phyloP scores from a whole-genome alignment of 495 filamentous ascomycete genomes.

The Extremus antarcticus region DNA sequence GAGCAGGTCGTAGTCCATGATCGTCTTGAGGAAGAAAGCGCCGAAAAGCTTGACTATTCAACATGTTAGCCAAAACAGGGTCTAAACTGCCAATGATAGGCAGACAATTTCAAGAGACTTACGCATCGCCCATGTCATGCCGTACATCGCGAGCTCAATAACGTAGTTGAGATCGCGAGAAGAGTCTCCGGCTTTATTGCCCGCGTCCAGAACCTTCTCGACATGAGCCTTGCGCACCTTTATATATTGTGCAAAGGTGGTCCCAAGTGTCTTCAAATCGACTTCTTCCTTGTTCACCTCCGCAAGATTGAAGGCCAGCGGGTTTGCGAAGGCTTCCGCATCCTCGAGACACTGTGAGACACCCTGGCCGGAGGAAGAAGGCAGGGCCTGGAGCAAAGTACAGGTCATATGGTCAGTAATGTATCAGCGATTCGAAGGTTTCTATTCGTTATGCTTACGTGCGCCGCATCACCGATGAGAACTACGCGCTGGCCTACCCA shows the following conservation, averaged over 20 bases:
- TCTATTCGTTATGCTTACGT: not conserved
- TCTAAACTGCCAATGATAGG: not conserved
- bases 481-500: not conserved
- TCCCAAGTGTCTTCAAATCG: not conserved
- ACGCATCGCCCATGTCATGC: not conserved
- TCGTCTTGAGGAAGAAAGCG: conserved; percentile 1
- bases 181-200: not conserved
- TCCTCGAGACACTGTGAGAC: not conserved
- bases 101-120: not conserved
- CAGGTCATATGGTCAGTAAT: not conserved
- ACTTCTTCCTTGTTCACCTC: not conserved
- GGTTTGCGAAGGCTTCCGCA: not conserved
- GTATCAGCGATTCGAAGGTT: too few species aligned
- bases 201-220: not conserved
- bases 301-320: not conserved
- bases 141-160: not conserved
- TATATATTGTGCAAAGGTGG: not conserved
- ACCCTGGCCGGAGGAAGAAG: not conserved
- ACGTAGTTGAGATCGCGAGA: not conserved
- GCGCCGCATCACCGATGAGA: not conserved
- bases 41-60: not conserved
- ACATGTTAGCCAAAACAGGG: not conserved
- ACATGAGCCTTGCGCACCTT: not conserved
- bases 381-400: too few species aligned
- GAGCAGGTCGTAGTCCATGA: not conserved